Percentiles rank a stretch among this genome's conserved stretches.
These are phyloP conservation scores for Sisymbrium altissimum DNA, from an alignment of 345 rosid species.

Conservation along the genomic window DNA sequence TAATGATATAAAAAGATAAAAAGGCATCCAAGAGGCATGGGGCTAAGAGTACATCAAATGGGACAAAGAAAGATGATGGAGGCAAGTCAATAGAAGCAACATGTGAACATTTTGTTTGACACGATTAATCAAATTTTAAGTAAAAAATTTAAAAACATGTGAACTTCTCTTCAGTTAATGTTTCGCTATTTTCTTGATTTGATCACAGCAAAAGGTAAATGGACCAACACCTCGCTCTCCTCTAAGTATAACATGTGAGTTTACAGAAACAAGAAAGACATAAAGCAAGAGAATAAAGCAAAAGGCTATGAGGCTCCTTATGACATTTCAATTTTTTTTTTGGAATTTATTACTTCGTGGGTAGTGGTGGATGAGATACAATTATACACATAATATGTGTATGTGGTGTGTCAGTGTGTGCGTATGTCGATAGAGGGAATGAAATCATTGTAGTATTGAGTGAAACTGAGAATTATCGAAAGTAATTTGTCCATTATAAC, in stretches of 20 bases:
- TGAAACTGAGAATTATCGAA: conserved; percentile 3
- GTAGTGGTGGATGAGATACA: conserved; percentile 2
- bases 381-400: background rate
- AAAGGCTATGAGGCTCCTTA: conserved; percentile 23
- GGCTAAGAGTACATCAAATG: conserved; percentile 36
- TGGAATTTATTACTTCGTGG: conserved; percentile 4
- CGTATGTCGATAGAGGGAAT: background rate
- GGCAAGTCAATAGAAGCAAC: conserved; percentile 37
- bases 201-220: conserved; percentile 15
- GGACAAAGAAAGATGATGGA: conserved; percentile 33
- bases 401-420: background rate
- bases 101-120: conserved; percentile 23
- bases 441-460: background rate
- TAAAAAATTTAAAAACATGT: conserved; percentile 4
- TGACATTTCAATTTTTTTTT: conserved; percentile 5
- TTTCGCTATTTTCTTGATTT: conserved; percentile 21
- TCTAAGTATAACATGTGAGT: conserved; percentile 33
- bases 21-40: conserved; percentile 34
- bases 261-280: conserved; percentile 34
- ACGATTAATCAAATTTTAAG: background rate
- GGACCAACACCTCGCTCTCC: conserved; percentile 23
- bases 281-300: conserved; percentile 26
- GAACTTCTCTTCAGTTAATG: conserved; percentile 19
- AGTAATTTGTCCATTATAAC: background rate
- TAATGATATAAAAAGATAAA: background rate